Percentiles rank a stretch among this genome's conserved stretches.
Evolutionary conservation across 164 flowering plant genomes (phyloP).

Genomic region (Buxus sempervirens): DNA sequence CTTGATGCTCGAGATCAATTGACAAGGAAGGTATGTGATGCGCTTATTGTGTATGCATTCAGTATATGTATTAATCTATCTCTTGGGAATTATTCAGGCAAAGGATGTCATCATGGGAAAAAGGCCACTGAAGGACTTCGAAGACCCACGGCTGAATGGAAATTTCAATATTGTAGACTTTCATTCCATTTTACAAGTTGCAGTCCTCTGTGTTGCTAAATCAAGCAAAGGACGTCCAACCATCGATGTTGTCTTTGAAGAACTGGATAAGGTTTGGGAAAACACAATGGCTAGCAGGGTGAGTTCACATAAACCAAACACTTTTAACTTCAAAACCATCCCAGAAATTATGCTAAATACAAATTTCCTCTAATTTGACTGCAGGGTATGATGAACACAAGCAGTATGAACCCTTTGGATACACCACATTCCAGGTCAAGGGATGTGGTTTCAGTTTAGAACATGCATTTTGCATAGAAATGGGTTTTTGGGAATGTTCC

Average conservation of each 20-base stretch:
- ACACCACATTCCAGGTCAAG: too few species aligned
- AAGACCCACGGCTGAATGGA: constrained; percentile 53
- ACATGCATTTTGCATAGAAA: too few species aligned
- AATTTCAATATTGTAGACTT: constrained; percentile 41
- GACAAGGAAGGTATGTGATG: constrained; percentile 41
- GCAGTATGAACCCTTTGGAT: too few species aligned
- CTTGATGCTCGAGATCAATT: constrained; percentile 64
- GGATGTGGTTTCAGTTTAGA: too few species aligned
- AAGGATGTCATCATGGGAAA: constrained; percentile 53
- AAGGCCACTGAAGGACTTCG: constrained; percentile 51
- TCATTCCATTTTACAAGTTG: constrained; percentile 48
- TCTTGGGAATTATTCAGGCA: constrained; percentile 37
- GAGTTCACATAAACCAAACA: neutral
- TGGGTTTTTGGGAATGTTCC: too few species aligned
- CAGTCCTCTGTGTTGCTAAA: constrained; percentile 63
- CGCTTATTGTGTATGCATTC: neutral
- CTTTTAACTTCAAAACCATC: neutral
- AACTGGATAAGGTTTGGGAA: constrained; percentile 54
- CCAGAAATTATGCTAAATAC: neutral
- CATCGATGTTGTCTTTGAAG: constrained; percentile 41
- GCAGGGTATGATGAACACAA: neutral
- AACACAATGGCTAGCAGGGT: constrained; percentile 38
- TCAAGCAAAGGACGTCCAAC: constrained; percentile 71
- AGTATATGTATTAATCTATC: neutral
- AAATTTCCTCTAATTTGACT: neutral